Base-by-base conservation (phyloP, 805 yeast species). In the Spathaspora sp. region DNA sequence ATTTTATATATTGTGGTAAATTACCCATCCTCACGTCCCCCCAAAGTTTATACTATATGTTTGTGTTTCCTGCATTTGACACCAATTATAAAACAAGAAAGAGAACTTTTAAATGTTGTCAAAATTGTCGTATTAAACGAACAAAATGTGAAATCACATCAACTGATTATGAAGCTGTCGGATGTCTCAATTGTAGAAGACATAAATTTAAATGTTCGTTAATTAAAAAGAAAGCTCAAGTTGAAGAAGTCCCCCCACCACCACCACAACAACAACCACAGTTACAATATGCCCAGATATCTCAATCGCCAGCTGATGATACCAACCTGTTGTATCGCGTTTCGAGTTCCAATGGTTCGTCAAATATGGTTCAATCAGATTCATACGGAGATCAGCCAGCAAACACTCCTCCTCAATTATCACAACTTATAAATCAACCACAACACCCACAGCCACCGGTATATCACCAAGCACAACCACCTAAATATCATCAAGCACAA, bases 21-120 rank as follows among this genome's bases (percentile, higher is more conserved):
- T 40, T 20, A 40, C n/a, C 26, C 11, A 16, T 12, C 14, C 40
- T n/a, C n/a, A n/a, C n/a, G n/a, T n/a, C n/a, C n/a, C n/a, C n/a
- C n/a, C n/a, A n/a, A n/a, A n/a, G n/a, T n/a, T n/a, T n/a, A n/a
- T n/a, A n/a, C n/a, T n/a, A n/a, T 23, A 67, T 68, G 74, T 64
- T 60, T 56, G 73, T 67, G 12, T 69, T 69, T 48, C 75, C 75
- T 9, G 75, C 72, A 16, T 66, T 68, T 48, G 63, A 69, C 51
- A 53, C 63, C 43, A 68, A 63, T 55, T 69, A 67, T 55, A 66
- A 65, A 55, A 59, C 69, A 11, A 53, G 75, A 39, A 68, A 69
- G 55, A 54, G 75, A 19, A 61, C 71, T 12, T 69, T 67, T 55
- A 62, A 64, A 45, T 68, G 72, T 56, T 69, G 75, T 51, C 56